These are phyloP conservation scores for Schizosaccharomyces osmophilus DNA, from an alignment of 805 yeast species.

Conservation along the genomic window DNA sequence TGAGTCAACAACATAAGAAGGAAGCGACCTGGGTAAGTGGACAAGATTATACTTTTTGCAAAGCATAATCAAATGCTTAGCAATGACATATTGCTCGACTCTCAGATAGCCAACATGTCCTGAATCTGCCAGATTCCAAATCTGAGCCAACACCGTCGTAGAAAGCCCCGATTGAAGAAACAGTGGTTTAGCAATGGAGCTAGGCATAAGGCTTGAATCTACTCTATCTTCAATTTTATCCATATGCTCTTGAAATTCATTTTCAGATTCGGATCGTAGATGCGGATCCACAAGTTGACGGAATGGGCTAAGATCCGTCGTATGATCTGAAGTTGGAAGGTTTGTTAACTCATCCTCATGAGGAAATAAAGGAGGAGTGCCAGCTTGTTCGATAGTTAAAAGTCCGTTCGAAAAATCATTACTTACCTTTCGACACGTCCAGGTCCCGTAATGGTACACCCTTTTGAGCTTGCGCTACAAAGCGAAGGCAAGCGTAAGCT, in stretches of 20 bases:
- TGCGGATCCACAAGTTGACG: background rate
- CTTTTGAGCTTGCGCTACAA: background rate
- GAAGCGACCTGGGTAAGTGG: background rate
- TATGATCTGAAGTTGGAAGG: background rate
- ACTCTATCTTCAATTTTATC: background rate
- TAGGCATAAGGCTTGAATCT: background rate
- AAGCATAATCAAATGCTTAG: slow-evolving; percentile 54
- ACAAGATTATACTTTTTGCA: background rate
- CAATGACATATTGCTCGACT: slow-evolving; percentile 67
- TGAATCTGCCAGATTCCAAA: slow-evolving; percentile 88
- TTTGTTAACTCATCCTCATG: background rate
- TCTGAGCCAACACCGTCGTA: slow-evolving; percentile 61
- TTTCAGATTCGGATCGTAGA: background rate
- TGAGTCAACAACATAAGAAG: background rate
- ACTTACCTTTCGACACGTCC: background rate
- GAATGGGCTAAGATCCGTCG: background rate
- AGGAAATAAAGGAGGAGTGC: background rate
- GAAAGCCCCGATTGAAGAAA: slow-evolving; percentile 66
- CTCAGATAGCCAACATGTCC: slow-evolving; percentile 65
- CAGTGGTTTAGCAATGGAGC: slow-evolving; percentile 42
- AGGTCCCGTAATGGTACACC: background rate
- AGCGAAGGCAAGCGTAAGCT: background rate
- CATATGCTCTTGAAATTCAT: background rate
- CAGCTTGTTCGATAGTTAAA: background rate
- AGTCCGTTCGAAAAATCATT: background rate